Evolutionary conservation across 306 rosid species (phyloP), one percentile per base, ranked within the genome.

Genomic region (Glycine tomentella): DNA sequence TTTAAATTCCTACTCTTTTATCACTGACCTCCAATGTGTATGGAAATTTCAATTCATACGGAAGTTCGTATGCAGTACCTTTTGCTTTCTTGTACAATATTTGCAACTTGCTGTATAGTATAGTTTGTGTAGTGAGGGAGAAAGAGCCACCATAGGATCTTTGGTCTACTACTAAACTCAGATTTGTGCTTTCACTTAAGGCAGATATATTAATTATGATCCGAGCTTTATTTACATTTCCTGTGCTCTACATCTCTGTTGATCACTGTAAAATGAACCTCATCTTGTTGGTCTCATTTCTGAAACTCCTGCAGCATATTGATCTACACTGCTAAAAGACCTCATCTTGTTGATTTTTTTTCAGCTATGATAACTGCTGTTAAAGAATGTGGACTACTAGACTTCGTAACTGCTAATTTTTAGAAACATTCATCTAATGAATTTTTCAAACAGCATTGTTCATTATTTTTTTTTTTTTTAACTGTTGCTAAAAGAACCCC

Each of bases 31-130:
- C 2, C 31, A 25, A 25, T 25, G 31, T 25, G 31, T 25, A 25
- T 25, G 31, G 31, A 25, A 25, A 25, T 25, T 56, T 87, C 55
- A 79, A 77, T 82, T 85, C 88, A 84, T 73, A 65, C 72, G 46
- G 92, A 84, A 25, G 85, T 76, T 83, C 74, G 57, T 77, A 76
- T 13, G 81, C 88, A 51, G 53, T 78, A 66, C 71, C 65, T 20
- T 61, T 77, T 45, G 38, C 56, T 80, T 72, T 76, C 72, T 75
- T 78, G 89, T 87, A 86, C 82, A 81, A 83, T 82, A 81, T 83
- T 82, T 77, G 82, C 69, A 65, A 69, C 83, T 69, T 90, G 82
- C 76, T 87, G 94, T 91, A 91, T 83, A 88, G 93, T 81, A 65
- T 78, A 83, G 69, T 79, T 78, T 83, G 82, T 81, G 79, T 84